phyloP scores from a whole-genome alignment of 306 rosid genomes.

The Amphicarpaea edgeworthii region DNA sequence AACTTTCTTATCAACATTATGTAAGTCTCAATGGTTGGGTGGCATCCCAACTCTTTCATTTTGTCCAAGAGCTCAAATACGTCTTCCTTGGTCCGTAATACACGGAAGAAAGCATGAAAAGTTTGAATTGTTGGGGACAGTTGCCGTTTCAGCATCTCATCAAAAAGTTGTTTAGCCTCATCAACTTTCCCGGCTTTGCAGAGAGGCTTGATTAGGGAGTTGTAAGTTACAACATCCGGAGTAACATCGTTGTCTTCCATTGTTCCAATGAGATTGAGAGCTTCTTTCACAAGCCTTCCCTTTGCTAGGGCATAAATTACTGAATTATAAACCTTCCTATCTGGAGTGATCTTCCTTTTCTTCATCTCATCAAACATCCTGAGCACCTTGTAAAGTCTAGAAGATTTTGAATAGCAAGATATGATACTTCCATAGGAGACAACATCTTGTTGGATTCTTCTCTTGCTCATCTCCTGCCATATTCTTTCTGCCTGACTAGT shows the following conservation, averaged over 20 bases:
- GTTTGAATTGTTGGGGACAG: conserved; percentile 81
- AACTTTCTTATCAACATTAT: conserved; percentile 89
- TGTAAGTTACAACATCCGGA: conserved; percentile 77
- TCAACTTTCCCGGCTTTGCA: conserved; percentile 68
- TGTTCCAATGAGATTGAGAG: conserved; percentile 59
- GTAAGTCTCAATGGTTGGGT: conserved; percentile 76
- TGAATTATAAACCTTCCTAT: conserved; percentile 83
- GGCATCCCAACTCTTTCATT: conserved; percentile 73
- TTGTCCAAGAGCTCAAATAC: conserved; percentile 65
- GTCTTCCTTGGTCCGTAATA: conserved; percentile 66
- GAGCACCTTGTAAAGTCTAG: conserved; percentile 70
- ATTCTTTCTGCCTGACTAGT: conserved; percentile 69
- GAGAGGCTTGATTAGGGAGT: conserved; percentile 83
- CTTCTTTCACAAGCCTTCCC: conserved; percentile 68
- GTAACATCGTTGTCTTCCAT: conserved; percentile 71
- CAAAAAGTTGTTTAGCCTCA: conserved; percentile 64
- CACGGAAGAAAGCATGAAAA: conserved; percentile 81
- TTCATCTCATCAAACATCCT: conserved; percentile 71
- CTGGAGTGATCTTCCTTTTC: conserved; percentile 59
- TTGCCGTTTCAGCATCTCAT: conserved; percentile 60
- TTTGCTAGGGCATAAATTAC: conserved; percentile 80
- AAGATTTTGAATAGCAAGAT: conserved; percentile 81
- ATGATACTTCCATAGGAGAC: conserved; percentile 79
- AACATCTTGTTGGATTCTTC: conserved; percentile 72
- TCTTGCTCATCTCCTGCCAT: conserved; percentile 82